These are phyloP conservation scores for Microascus cirrosus DNA, from an alignment of 2,329 filamentous ascomycete species.

Conservation along the genomic window DNA sequence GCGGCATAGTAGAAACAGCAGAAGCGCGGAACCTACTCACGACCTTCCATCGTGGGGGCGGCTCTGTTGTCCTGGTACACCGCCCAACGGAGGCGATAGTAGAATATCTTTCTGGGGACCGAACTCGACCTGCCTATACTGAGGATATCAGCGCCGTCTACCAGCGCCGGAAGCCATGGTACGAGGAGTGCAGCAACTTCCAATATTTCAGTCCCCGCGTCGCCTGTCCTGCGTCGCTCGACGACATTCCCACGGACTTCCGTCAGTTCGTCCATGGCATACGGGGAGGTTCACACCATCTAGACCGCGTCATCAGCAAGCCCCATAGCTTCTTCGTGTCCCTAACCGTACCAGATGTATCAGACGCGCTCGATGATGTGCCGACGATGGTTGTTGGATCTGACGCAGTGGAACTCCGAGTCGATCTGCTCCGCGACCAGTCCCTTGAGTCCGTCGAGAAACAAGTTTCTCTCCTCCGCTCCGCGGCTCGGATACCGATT, in stretches of 20 bases:
- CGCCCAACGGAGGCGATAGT: constrained; percentile 82
- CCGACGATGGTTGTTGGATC: constrained; percentile 69
- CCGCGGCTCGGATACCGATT: constrained; percentile 61
- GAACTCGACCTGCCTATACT: constrained; percentile 82
- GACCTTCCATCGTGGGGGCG: constrained; percentile 63
- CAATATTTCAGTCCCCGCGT: constrained; percentile 72
- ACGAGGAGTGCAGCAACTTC: constrained; percentile 85
- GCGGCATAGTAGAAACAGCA: constrained; percentile 79
- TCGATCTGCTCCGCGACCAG: constrained; percentile 75
- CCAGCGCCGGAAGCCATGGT: constrained; percentile 79
- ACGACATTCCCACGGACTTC: constrained; percentile 22
- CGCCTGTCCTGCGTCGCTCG: constrained; percentile 18
- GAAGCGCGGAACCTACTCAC: constrained; percentile 67
- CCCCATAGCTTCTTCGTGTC: constrained; percentile 87
- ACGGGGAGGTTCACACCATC: constrained; percentile 25
- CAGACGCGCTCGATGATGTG: constrained; percentile 51
- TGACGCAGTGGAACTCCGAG: constrained; percentile 88
- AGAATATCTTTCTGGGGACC: constrained; percentile 78
- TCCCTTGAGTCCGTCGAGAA: constrained; percentile 66
- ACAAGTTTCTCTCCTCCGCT: constrained; percentile 71
- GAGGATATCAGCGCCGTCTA: constrained; percentile 91
- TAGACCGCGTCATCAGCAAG: constrained; percentile 29
- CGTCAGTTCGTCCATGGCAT: constrained; percentile 23
- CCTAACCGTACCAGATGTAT: constrained; percentile 69
- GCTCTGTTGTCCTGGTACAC: constrained; percentile 78